phyloP scores from a whole-genome alignment of 768 basidiomycete genomes.

The Phylloporus arenicola region DNA sequence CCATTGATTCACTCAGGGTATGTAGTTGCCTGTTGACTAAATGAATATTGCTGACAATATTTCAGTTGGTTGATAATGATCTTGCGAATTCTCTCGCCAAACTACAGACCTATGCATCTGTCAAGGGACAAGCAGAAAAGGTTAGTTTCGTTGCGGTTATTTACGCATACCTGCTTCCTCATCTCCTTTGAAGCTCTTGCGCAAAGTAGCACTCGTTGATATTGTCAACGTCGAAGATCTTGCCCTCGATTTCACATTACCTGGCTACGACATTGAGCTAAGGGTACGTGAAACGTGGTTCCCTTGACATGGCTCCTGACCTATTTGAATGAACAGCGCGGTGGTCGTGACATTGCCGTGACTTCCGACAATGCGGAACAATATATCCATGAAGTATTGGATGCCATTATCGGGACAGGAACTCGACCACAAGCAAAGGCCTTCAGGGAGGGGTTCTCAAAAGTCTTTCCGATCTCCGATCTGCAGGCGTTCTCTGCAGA shows the following conservation, averaged over 20 bases:
- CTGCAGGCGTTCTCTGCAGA: slow-evolving; percentile 89
- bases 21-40: slow-evolving; percentile 15
- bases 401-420: slow-evolving; percentile 82
- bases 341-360: slow-evolving; percentile 76
- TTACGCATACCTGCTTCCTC: not conserved
- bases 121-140: slow-evolving; percentile 49
- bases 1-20: slow-evolving; percentile 79
- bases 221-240: slow-evolving; percentile 77
- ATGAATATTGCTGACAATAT: slow-evolving; percentile 5
- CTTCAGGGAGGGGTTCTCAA: slow-evolving; percentile 92
- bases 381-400: slow-evolving; percentile 82
- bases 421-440: slow-evolving; percentile 76
- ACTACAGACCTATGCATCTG: slow-evolving; percentile 60
- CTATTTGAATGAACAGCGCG: slow-evolving; percentile 43
- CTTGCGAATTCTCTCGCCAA: slow-evolving; percentile 84
- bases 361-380: slow-evolving; percentile 84
- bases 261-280: slow-evolving; percentile 92
- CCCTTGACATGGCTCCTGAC: not conserved
- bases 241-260: slow-evolving; percentile 92
- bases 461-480: slow-evolving; percentile 91
- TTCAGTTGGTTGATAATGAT: slow-evolving; percentile 74
- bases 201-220: slow-evolving; percentile 55
- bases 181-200: slow-evolving; percentile 37
- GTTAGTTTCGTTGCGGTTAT: slow-evolving; percentile 27
- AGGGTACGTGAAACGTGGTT: slow-evolving; percentile 44